phyloP scores from a whole-genome alignment of 2,329 filamentous ascomycete species.

The Fusarium agapanthi region DNA sequence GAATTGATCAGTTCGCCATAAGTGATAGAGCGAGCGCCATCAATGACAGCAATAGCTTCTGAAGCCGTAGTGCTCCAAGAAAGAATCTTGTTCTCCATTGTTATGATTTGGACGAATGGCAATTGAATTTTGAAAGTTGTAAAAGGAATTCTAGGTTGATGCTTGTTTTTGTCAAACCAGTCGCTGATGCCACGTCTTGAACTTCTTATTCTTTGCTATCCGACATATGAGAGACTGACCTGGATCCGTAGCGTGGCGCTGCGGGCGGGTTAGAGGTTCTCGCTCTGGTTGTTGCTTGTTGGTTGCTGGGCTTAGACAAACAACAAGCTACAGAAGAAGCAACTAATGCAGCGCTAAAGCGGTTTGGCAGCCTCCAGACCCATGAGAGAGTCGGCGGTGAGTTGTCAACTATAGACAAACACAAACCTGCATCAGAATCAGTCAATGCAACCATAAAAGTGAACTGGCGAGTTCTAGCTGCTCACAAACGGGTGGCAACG shows the following conservation, averaged over 20 bases:
- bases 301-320: not conserved
- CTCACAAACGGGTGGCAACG: too few species aligned
- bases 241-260: not conserved
- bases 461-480: not conserved
- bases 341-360: not conserved
- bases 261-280: not conserved
- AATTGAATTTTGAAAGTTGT: not conserved
- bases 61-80: not conserved
- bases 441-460: not conserved
- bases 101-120: not conserved
- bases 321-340: not conserved
- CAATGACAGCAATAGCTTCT: not conserved
- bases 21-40: not conserved
- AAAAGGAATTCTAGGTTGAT: rapidly evolving
- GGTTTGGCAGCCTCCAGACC: not conserved
- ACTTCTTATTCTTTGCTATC: not conserved
- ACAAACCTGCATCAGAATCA: not conserved
- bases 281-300: not conserved
- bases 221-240: rapidly evolving
- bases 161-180: not conserved
- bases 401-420: not conserved
- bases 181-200: not conserved
- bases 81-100: not conserved
- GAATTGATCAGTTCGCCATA: not conserved
- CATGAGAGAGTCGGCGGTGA: rapidly evolving